Evolutionary conservation across 164 flowering plant species (phyloP), one percentile per base, ranked within the genome.

Genomic region (Saururus chinensis): DNA sequence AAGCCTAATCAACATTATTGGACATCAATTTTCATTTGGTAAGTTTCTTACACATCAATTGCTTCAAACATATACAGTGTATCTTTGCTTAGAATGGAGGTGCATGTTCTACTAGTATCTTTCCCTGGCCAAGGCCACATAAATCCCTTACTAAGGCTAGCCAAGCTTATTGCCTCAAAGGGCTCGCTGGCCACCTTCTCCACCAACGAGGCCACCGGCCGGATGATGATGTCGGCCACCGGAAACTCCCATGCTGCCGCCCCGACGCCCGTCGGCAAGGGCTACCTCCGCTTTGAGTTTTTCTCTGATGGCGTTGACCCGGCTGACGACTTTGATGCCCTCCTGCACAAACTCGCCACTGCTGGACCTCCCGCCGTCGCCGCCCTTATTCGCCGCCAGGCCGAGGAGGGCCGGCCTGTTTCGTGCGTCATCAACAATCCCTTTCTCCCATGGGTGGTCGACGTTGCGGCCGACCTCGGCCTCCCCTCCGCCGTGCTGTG

Each of bases 381-480:
- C 4, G 37, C 41, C 12, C 81, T 85, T 69, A 57, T 86, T 60
- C 21, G 11, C 7, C 65, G 55, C 11, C 70, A 74, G 42, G 78
- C 71, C 1, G 73, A 71, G 7, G 60, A 64, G 9, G 79, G 75
- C 42, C 78, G 83, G 0, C 86, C 87, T 2, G 81, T 91, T 12
- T 71, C 89, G 0, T 91, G 88, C 66, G 24, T 88, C n/a, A 73
- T 91, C 59, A 75, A 75, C 68, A 91, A 85, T 67, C 84, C 91
- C 0, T 88, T 90, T 62, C 66, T 88, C 4, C 89, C 97, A 0
- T 90, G 96, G 93, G 96, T 76, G 0, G 68, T 77, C 5, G 97
- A 86, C 56, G 80, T 88, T 4, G 92, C 91, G 1, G 79, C 68
- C 0, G 69, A 59, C 0, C 58, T 81, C 4, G 76, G 77, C 10